These are phyloP conservation scores for Euphorbia pulcherrima DNA, from an alignment of 345 rosid genomes.

Conservation along the genomic window DNA sequence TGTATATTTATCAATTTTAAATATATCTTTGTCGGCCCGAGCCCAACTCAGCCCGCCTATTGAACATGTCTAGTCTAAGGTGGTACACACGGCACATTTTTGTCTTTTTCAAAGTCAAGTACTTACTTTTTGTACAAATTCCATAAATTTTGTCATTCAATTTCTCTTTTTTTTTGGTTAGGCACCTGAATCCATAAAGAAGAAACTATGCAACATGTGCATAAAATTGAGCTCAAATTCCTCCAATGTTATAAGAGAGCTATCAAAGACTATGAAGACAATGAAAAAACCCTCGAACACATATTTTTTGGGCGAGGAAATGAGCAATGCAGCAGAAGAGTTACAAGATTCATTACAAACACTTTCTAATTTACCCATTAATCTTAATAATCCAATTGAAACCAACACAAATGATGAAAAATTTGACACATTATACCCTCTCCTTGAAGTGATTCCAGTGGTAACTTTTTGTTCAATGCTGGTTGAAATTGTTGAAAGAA, in stretches of 20 bases:
- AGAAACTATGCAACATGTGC: slow-evolving; percentile 30
- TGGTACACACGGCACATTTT: no score
- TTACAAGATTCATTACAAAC: slow-evolving; percentile 33
- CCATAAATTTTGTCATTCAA: no score
- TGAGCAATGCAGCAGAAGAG: slow-evolving; percentile 31
- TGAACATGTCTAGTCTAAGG: no score
- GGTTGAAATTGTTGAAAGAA: slow-evolving; percentile 34
- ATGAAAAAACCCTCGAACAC: slow-evolving; percentile 31
- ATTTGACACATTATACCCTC: slow-evolving; percentile 10
- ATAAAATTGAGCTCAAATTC: slow-evolving; percentile 34
- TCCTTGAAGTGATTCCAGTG: slow-evolving; percentile 33
- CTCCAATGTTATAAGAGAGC: slow-evolving; percentile 32
- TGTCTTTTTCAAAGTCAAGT: no score
- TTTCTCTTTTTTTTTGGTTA: slow-evolving; percentile 7
- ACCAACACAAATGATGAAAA: slow-evolving; percentile 2
- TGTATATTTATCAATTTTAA: no score
- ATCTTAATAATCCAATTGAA: slow-evolving; percentile 15
- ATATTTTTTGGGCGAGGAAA: slow-evolving; percentile 32
- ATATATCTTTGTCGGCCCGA: no score
- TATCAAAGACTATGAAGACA: slow-evolving; percentile 29
- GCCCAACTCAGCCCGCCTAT: no score
- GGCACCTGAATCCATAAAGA: slow-evolving; percentile 38
- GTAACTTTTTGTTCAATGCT: slow-evolving; percentile 35
- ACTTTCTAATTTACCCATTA: slow-evolving; percentile 11
- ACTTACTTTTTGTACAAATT: no score